Conservation (phyloP, 768 basidiomycete genomes). For the Grammothele lineata region DNA sequence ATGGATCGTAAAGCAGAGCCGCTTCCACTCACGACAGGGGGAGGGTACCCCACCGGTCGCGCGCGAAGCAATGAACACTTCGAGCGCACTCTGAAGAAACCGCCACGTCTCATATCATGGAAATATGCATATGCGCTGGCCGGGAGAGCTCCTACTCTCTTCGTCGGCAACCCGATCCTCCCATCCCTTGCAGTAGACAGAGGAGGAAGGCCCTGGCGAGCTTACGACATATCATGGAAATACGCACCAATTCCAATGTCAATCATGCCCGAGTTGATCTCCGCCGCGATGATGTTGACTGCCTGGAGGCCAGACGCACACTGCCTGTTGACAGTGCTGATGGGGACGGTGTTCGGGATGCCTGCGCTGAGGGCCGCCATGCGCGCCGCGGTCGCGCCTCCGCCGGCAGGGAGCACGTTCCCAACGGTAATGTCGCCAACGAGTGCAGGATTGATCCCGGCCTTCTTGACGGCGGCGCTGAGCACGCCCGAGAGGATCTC, state of each 20-base stretch:
- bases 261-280: slow-evolving; percentile 76
- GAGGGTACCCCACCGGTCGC: too few species aligned
- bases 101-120: too few species aligned
- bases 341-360: slow-evolving; percentile 67
- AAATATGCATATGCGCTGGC: too few species aligned
- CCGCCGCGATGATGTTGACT: slow-evolving; percentile 76
- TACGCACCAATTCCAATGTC: slow-evolving; percentile 81
- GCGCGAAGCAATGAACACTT: too few species aligned
- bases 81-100: too few species aligned
- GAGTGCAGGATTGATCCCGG: slow-evolving; percentile 70
- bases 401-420: slow-evolving; percentile 83
- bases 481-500: slow-evolving; percentile 76
- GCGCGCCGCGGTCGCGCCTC: slow-evolving; percentile 77
- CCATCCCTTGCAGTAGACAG: too few species aligned
- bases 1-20: too few species aligned
- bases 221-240: too few species aligned
- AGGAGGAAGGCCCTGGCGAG: too few species aligned
- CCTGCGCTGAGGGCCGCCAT: slow-evolving; percentile 87
- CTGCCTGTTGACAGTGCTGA: slow-evolving; percentile 87
- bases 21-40: too few species aligned
- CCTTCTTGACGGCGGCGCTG: slow-evolving; percentile 63
- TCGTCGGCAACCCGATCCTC: too few species aligned
- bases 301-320: slow-evolving; percentile 87
- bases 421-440: slow-evolving; percentile 85
- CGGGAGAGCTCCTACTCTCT: too few species aligned